Conservation (phyloP, 176 grass and related monocot species). For the Melocanna baccifera region DNA sequence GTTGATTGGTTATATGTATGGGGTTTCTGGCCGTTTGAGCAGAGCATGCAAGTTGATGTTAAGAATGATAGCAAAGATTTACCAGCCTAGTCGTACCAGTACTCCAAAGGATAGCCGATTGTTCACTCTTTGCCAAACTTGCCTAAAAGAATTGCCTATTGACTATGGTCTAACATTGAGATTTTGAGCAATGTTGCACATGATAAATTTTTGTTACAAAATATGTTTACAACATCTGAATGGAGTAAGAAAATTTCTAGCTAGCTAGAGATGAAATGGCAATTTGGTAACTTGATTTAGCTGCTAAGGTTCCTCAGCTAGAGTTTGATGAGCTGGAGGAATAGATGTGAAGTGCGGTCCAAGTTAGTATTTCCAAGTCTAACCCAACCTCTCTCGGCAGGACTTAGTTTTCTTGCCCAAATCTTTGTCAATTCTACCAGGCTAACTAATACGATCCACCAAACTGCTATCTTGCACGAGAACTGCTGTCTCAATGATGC, state of each 20-base stretch:
- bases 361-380: slow-evolving; percentile 14
- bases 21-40: background rate
- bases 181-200: background rate
- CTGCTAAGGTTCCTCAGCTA: background rate
- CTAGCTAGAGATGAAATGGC: background rate
- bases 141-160: background rate
- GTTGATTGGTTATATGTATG: slow-evolving; percentile 9
- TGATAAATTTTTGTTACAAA: background rate
- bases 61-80: background rate
- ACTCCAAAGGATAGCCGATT: slow-evolving; percentile 19
- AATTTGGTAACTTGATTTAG: background rate
- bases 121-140: slow-evolving; percentile 27
- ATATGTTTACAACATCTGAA: background rate
- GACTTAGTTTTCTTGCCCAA: background rate
- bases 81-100: slow-evolving; percentile 1
- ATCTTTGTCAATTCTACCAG: background rate
- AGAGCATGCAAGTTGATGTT: background rate
- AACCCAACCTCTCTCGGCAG: background rate
- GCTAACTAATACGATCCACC: background rate
- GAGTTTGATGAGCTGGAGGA: background rate
- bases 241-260: background rate
- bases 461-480: background rate
- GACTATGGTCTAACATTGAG: background rate
- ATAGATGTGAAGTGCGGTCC: background rate
- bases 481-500: background rate